Percentiles rank a stretch among this genome's conserved stretches.
Conservation (phyloP, 768 basidiomycete species). For the Phanerochaete carnosa region DNA sequence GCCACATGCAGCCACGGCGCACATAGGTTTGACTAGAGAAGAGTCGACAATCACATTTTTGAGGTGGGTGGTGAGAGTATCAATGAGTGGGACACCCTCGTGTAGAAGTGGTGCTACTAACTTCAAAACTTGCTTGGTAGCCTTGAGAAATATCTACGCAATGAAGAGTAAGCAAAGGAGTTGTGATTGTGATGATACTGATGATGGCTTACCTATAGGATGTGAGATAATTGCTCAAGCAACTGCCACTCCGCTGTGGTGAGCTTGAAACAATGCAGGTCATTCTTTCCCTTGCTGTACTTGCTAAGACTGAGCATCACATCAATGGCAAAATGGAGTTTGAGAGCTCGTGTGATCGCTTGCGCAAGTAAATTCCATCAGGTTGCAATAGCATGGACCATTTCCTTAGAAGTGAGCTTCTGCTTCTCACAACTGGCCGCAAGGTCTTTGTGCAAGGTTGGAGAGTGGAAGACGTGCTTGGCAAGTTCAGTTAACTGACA, state of each 20-base stretch:
- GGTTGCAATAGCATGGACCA: conserved; percentile 19
- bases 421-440: background rate
- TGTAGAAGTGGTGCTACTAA: conserved; percentile 22
- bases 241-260: conserved; percentile 21
- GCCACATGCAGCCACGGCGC: too few relatives aligned
- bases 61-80: conserved; percentile 17
- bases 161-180: background rate
- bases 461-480: conserved; percentile 11
- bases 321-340: conserved; percentile 14
- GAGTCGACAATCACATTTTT: background rate
- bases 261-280: conserved; percentile 23
- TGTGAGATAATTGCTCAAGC: conserved; percentile 17
- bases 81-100: conserved; percentile 28
- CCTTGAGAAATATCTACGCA: conserved; percentile 20
- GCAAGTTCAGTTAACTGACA: conserved; percentile 14
- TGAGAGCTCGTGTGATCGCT: conserved; percentile 15
- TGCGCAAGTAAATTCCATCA: conserved; percentile 22
- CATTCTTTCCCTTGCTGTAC: conserved; percentile 13
- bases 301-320: conserved; percentile 13
- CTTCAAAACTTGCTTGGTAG: conserved; percentile 23
- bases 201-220: conserved; percentile 21
- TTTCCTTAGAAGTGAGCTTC: conserved; percentile 1
- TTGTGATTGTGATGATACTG: background rate
- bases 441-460: conserved; percentile 10
- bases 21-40: background rate